Percentiles rank a stretch among this genome's conserved stretches.
phyloP scores from a whole-genome alignment of 805 yeast species.

The Candida broadrunensis region DNA sequence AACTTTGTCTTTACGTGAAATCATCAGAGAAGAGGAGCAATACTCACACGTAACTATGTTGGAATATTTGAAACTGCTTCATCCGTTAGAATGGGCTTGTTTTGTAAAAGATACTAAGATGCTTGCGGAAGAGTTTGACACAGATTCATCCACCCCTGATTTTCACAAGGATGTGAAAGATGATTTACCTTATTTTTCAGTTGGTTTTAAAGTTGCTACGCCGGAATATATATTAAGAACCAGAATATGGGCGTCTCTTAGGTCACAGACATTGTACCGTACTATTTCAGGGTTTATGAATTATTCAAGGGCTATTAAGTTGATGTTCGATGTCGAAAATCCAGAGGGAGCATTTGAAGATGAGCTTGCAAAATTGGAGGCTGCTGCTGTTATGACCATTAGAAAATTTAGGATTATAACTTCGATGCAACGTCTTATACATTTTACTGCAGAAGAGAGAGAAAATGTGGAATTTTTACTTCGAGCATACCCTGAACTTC shows the following conservation, averaged over 20 bases:
- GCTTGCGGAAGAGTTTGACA: constrained; percentile 88
- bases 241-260: constrained; percentile 96
- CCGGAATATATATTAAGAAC: constrained; percentile 96
- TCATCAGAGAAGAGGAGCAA: constrained; percentile 96
- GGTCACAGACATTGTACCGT: constrained; percentile 95
- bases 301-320: constrained; percentile 92
- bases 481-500: constrained; percentile 81
- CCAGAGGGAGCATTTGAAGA: constrained; percentile 51
- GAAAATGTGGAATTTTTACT: constrained; percentile 79
- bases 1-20: constrained; percentile 87
- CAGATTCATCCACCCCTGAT: constrained; percentile 15
- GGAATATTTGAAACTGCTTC: constrained; percentile 91
- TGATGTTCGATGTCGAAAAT: constrained; percentile 85
- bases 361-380: constrained; percentile 38
- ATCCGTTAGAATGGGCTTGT: constrained; percentile 97
- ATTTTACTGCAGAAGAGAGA: constrained; percentile 69
- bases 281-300: constrained; percentile 99
- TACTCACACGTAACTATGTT: constrained; percentile 90
- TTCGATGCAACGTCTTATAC: constrained; percentile 80
- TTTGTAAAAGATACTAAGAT: constrained; percentile 95
- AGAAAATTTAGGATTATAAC: constrained; percentile 79
- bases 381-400: constrained; percentile 64
- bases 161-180: constrained; percentile 55
- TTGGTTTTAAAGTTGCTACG: constrained; percentile 96
- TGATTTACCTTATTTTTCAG: constrained; percentile 90